A percentile compares a stretch with the other conserved stretches of the same genome.
Conservation (phyloP, 108 stramenopile species). For the Conticribra guillardii region DNA sequence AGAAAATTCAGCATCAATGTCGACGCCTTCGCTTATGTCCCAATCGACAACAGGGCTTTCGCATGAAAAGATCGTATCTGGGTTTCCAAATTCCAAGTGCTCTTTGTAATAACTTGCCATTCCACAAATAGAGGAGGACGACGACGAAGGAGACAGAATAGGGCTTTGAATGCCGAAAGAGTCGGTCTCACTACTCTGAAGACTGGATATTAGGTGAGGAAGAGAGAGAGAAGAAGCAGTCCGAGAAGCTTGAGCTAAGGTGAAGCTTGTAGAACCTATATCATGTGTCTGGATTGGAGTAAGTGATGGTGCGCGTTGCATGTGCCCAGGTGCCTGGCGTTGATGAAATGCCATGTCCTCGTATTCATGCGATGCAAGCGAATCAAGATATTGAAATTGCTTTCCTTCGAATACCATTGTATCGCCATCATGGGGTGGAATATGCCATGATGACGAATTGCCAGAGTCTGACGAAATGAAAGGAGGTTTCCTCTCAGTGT, state of each 20-base stretch:
- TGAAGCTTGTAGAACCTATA: too few species aligned
- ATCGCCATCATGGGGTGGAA: slow-evolving; percentile 55
- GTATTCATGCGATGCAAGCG: slow-evolving; percentile 4
- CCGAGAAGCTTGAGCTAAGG: too few species aligned
- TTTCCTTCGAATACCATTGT: slow-evolving; percentile 65
- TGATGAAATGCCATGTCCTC: not conserved
- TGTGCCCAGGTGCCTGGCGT: slow-evolving; percentile 2
- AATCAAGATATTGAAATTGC: slow-evolving; percentile 67
- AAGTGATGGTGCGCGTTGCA: too few species aligned
- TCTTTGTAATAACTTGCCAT: slow-evolving; percentile 9
- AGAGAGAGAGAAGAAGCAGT: not conserved
- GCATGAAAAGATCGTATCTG: slow-evolving; percentile 18
- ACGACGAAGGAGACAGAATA: slow-evolving; percentile 30
- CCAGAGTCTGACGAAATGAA: too few species aligned
- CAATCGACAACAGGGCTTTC: slow-evolving; percentile 5
- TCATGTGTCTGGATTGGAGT: too few species aligned
- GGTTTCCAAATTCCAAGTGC: slow-evolving; percentile 2
- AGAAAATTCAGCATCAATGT: slow-evolving; percentile 3
- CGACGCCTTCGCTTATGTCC: slow-evolving; percentile 4
- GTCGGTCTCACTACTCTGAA: not conserved
- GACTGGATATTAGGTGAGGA: not conserved
- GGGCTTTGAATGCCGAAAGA: slow-evolving; percentile 5
- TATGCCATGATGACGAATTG: too few species aligned
- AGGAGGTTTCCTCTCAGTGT: too few species aligned
- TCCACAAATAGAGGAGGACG: slow-evolving; percentile 21